phyloP scores from a whole-genome alignment of 75 land plant genomes.

The Isoetes taiwanensis region DNA sequence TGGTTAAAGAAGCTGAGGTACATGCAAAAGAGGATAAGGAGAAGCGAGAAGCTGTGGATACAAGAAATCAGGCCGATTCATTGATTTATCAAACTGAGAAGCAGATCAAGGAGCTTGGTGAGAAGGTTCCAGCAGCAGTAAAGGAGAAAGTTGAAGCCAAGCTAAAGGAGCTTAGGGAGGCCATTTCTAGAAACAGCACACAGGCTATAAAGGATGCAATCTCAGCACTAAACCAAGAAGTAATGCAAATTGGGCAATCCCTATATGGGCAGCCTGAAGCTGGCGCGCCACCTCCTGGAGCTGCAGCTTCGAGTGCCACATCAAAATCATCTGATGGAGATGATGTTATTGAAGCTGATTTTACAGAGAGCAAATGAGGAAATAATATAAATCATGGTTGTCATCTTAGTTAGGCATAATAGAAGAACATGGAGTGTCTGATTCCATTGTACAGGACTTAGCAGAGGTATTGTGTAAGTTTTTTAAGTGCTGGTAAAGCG shows the following conservation, averaged over 20 bases:
- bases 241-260: slow-evolving; percentile 11
- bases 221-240: slow-evolving; percentile 8
- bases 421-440: no score
- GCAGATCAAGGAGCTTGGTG: slow-evolving; percentile 11
- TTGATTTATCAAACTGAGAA: slow-evolving; percentile 10
- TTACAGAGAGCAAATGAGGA: slow-evolving; percentile 5
- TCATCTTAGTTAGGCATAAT: no score
- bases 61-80: slow-evolving; percentile 9
- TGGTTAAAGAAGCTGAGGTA: slow-evolving; percentile 7
- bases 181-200: slow-evolving; percentile 2
- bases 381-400: background rate
- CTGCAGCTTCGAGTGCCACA: background rate
- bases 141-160: slow-evolving; percentile 8
- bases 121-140: slow-evolving; percentile 1
- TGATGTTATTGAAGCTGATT: slow-evolving; percentile 9
- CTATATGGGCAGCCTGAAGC: slow-evolving; percentile 2
- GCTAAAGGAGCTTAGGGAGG: slow-evolving; percentile 6
- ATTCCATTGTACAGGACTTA: no score
- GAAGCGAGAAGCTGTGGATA: slow-evolving; percentile 6
- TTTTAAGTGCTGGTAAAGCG: no score
- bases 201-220: slow-evolving; percentile 4
- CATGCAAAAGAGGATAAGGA: slow-evolving; percentile 8
- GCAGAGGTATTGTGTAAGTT: no score
- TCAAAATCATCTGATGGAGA: slow-evolving; percentile 4
- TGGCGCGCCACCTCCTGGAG: slow-evolving; percentile 6